phyloP scores from a whole-genome alignment of 2,329 filamentous ascomycete genomes.

The Sarocladium oryzae region DNA sequence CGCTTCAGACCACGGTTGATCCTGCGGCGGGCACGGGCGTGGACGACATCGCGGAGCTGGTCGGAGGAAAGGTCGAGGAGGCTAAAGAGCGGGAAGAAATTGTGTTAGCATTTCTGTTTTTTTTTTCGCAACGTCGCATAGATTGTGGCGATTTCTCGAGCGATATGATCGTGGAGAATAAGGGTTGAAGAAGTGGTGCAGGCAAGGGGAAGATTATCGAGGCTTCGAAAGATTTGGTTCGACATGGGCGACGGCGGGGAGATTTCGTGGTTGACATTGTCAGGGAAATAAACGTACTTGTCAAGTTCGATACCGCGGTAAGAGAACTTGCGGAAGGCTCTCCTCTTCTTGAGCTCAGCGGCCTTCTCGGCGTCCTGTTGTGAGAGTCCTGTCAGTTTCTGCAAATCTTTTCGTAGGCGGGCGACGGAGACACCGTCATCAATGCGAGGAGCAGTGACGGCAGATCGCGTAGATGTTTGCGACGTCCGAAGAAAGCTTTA shows the following conservation, averaged over 20 bases:
- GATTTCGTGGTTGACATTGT: conserved; percentile 21
- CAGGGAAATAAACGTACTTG: conserved; percentile 61
- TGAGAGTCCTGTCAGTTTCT: conserved; percentile 11
- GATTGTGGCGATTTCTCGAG: too few species aligned
- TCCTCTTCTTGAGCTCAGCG: conserved; percentile 99
- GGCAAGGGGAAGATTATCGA: not conserved
- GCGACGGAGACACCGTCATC: not conserved
- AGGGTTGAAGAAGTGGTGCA: too few species aligned
- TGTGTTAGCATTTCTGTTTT: not conserved
- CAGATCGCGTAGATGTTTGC: conserved; percentile 11
- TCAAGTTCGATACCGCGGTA: conserved; percentile 99
- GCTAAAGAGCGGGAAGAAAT: conserved; percentile 41
- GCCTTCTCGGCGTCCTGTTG: conserved; percentile 90
- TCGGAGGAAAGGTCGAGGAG: conserved; percentile 98
- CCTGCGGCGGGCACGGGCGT: conserved; percentile 94
- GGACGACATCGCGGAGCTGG: conserved; percentile 98
- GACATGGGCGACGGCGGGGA: not conserved
- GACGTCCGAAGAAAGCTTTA: not conserved
- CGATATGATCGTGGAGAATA: too few species aligned
- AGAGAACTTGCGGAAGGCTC: conserved; percentile 99
- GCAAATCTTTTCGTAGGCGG: conserved; percentile 4
- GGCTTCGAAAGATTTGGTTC: not conserved
- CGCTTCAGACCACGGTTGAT: conserved; percentile 99
- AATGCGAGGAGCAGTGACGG: conserved; percentile 22
- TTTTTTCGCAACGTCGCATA: too few species aligned